Conservation (phyloP, 257 asterid genomes). For the Hygrophila difformis region DNA sequence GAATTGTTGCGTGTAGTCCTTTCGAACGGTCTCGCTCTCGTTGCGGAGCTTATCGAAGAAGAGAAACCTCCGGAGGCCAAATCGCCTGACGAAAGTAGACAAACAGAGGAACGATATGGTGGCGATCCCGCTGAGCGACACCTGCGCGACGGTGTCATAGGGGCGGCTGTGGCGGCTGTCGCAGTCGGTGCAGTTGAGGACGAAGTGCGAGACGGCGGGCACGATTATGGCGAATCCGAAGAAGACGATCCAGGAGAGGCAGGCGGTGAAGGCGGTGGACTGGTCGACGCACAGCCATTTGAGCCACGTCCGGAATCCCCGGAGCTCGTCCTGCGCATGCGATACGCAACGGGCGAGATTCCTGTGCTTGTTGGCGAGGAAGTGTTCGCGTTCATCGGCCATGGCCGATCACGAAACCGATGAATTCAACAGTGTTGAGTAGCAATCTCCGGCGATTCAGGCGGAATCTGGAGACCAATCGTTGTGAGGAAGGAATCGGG, state of each 20-base stretch:
- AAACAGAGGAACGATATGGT: constrained; percentile 65
- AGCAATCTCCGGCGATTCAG: too few species aligned
- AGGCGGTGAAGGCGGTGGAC: constrained; percentile 43
- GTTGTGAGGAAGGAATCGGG: too few species aligned
- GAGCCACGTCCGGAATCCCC: constrained; percentile 68
- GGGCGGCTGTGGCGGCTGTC: constrained; percentile 71
- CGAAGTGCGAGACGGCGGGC: constrained; percentile 72
- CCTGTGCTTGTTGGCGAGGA: too few species aligned
- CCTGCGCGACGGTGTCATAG: constrained; percentile 67
- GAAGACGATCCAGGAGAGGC: constrained; percentile 72
- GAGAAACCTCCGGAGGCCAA: constrained; percentile 68
- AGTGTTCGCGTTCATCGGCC: too few species aligned
- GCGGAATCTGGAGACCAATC: too few species aligned
- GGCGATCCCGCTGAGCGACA: constrained; percentile 73
- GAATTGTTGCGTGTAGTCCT: constrained; percentile 57
- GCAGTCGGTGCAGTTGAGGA: constrained; percentile 56
- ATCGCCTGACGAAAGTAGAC: constrained; percentile 46
- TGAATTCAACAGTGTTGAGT: too few species aligned
- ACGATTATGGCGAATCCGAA: constrained; percentile 39
- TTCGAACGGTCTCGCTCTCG: constrained; percentile 85
- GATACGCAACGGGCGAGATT: too few species aligned
- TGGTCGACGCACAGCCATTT: constrained; percentile 93
- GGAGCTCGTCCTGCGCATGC: constrained; percentile 67
- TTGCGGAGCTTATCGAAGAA: constrained; percentile 76
- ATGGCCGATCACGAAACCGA: too few species aligned